Conservation (phyloP, 139 green algal genomes). For the Chlamydomonas schloesseri region DNA sequence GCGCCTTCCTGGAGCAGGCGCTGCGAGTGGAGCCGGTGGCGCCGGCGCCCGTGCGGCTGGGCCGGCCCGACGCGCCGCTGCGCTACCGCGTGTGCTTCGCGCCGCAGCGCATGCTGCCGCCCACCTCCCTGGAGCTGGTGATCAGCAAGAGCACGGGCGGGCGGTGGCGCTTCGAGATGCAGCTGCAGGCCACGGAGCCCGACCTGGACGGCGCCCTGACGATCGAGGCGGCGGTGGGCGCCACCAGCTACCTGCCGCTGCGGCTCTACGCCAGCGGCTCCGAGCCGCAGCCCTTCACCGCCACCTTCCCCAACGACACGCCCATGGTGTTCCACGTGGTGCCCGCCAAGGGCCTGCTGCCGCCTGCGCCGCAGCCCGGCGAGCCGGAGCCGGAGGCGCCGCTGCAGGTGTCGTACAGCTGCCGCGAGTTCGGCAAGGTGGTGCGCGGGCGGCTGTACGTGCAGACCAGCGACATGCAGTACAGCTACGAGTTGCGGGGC, state of each 20-base stretch:
- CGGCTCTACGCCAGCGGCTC: slow-evolving; percentile 39
- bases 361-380: slow-evolving; percentile 14
- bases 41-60: slow-evolving; percentile 7
- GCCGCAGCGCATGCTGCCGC: slow-evolving; percentile 51
- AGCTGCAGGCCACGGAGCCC: slow-evolving; percentile 63
- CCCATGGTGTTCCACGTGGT: slow-evolving; percentile 62
- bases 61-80: slow-evolving; percentile 17
- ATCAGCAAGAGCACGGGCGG: slow-evolving; percentile 70
- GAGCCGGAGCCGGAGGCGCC: slow-evolving; percentile 35
- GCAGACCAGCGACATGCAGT: slow-evolving; percentile 61
- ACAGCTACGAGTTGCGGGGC: slow-evolving; percentile 66
- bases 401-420: slow-evolving; percentile 63
- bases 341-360: slow-evolving; percentile 49
- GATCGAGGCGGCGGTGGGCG: slow-evolving; percentile 63
- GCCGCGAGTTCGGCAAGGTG: slow-evolving; percentile 67
- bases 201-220: slow-evolving; percentile 62
- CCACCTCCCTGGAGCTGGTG: slow-evolving; percentile 58
- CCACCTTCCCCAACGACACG: slow-evolving; percentile 63
- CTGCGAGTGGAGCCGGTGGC: slow-evolving; percentile 24
- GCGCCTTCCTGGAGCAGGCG: slow-evolving; percentile 28
- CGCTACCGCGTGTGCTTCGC: slow-evolving; percentile 49
- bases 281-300: slow-evolving; percentile 60
- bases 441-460: slow-evolving; percentile 64
- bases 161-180: slow-evolving; percentile 73
- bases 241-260: slow-evolving; percentile 36